Conservation (phyloP, 441 rosid genomes). For the Brassica hybrid region DNA sequence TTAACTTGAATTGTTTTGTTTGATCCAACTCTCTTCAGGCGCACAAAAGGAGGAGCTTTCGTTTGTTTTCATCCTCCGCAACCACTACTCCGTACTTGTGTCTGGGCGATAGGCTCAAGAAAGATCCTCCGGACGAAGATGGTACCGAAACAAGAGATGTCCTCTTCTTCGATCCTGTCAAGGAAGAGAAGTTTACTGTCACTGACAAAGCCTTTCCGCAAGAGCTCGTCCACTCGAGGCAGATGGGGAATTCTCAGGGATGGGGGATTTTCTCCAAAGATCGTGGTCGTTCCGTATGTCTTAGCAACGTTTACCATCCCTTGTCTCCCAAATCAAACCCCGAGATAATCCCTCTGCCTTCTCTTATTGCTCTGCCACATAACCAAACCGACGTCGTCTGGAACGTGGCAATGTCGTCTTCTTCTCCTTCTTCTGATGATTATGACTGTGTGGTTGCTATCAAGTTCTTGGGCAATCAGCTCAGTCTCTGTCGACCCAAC, state of each 20-base stretch:
- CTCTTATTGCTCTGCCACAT: background rate
- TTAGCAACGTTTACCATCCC: background rate
- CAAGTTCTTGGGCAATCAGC: background rate
- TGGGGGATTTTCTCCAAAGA: slow-evolving; percentile 14
- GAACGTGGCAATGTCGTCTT: background rate
- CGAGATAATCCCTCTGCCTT: background rate
- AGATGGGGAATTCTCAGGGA: slow-evolving; percentile 7
- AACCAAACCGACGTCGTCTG: background rate
- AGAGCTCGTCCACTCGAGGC: slow-evolving; percentile 10
- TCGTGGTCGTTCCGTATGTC: background rate
- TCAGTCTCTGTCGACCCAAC: background rate
- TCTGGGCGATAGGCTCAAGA: background rate
- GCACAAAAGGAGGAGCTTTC: background rate
- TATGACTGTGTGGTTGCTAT: background rate
- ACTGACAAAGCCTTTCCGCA: background rate
- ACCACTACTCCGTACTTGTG: background rate
- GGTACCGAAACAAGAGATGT: background rate
- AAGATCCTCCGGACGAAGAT: background rate
- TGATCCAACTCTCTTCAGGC: background rate
- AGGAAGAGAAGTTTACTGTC: slow-evolving; percentile 10
- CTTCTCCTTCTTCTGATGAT: background rate
- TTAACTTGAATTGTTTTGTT: background rate
- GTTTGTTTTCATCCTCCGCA: slow-evolving; percentile 6
- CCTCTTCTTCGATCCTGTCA: slow-evolving; percentile 5
- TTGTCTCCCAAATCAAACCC: background rate